phyloP scores from a whole-genome alignment of 306 rosid species.

The Fragaria nilgerrensis region DNA sequence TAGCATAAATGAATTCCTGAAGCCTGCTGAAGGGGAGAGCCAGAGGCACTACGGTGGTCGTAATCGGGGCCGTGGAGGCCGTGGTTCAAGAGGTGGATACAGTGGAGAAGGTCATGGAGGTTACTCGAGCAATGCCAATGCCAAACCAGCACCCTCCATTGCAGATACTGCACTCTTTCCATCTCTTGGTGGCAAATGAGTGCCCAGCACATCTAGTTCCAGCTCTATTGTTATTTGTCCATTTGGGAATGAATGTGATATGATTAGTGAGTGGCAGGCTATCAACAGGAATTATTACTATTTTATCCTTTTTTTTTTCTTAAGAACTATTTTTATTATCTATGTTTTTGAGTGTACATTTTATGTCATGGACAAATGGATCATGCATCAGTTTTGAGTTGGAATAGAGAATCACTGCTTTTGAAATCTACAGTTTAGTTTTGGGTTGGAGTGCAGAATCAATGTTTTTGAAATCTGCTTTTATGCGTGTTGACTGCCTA shows the following conservation, averaged over 20 bases:
- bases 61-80: conserved; percentile 62
- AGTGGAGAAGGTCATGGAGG: conserved; percentile 37
- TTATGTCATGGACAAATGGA: conserved; percentile 32
- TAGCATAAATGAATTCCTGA: conserved; percentile 86
- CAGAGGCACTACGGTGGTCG: conserved; percentile 63
- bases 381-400: conserved; percentile 59
- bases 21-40: conserved; percentile 81
- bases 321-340: conserved; percentile 29
- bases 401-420: conserved; percentile 28
- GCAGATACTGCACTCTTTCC: conserved; percentile 90
- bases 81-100: conserved; percentile 72
- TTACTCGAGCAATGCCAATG: conserved; percentile 36
- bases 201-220: conserved; percentile 7
- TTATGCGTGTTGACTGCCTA: too few species aligned
- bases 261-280: conserved; percentile 28
- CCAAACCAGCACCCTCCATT: conserved; percentile 64
- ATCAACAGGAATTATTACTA: conserved; percentile 30
- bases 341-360: conserved; percentile 41
- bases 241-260: conserved; percentile 25
- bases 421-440: background rate
- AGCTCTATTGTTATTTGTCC: conserved; percentile 16
- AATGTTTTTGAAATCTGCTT: too few species aligned
- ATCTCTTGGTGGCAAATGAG: conserved; percentile 81
- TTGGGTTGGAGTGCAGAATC: too few species aligned
- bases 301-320: conserved; percentile 18